Conservation (phyloP, 2,329 filamentous ascomycete species). For the Cladosporium sp. region DNA sequence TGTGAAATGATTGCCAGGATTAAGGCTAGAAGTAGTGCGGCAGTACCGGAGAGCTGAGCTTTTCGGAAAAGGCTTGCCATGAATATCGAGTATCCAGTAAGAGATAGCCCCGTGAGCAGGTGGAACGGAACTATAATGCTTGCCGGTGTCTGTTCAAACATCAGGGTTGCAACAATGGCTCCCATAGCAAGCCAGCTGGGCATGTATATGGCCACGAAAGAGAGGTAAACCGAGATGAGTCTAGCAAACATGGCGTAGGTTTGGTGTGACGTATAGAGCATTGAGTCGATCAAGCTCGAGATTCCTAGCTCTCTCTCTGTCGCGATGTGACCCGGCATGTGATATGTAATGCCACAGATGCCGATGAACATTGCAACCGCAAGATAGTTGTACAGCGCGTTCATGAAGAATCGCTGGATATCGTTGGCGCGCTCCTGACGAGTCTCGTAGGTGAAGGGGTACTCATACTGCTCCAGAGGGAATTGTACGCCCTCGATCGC, state of each 20-base stretch:
- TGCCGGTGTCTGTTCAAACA: slow-evolving; percentile 48
- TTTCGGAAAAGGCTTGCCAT: slow-evolving; percentile 82
- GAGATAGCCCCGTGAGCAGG: slow-evolving; percentile 70
- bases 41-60: slow-evolving; percentile 84
- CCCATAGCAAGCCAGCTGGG: slow-evolving; percentile 82
- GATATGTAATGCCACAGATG: slow-evolving; percentile 80
- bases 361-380: slow-evolving; percentile 77
- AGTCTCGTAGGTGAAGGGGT: slow-evolving; percentile 74
- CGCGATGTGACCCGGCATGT: slow-evolving; percentile 82
- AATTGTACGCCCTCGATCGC: slow-evolving; percentile 50
- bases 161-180: slow-evolving; percentile 65
- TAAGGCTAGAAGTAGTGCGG: slow-evolving; percentile 70
- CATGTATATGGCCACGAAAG: slow-evolving; percentile 77
- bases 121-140: slow-evolving; percentile 61
- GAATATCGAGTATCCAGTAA: slow-evolving; percentile 79
- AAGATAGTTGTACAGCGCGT: slow-evolving; percentile 71
- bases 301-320: slow-evolving; percentile 84
- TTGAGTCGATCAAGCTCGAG: slow-evolving; percentile 84
- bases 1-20: slow-evolving; percentile 84
- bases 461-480: slow-evolving; percentile 57
- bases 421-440: slow-evolving; percentile 64
- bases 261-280: slow-evolving; percentile 74
- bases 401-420: slow-evolving; percentile 72
- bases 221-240: slow-evolving; percentile 74
- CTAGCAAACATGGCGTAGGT: slow-evolving; percentile 79